A percentile compares a stretch with the other conserved stretches of the same genome.
Conservation (phyloP, 169 alveolate genomes). For the Eimeria praecox region DNA sequence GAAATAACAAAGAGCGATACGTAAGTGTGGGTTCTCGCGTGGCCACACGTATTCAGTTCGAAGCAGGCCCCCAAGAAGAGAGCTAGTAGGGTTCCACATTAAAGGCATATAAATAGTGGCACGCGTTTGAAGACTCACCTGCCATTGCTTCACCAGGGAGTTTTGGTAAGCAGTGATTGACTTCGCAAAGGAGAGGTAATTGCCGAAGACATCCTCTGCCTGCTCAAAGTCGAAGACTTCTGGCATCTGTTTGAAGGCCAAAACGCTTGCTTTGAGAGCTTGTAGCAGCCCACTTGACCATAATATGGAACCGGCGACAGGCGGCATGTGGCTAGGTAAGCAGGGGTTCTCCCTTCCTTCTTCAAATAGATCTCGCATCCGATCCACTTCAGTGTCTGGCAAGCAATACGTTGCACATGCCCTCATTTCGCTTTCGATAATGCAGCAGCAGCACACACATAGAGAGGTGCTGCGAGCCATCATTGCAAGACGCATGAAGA, state of each 20-base stretch:
- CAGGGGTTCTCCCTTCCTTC: conserved; percentile 88
- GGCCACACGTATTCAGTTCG: neutral
- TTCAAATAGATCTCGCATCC: conserved; percentile 79
- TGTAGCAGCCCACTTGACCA: conserved; percentile 95
- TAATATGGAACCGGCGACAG: conserved; percentile 93
- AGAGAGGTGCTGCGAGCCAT: neutral
- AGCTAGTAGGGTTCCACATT: neutral
- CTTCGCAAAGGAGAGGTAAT: conserved; percentile 76
- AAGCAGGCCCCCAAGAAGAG: neutral
- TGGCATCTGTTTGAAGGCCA: conserved; percentile 92
- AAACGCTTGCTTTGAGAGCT: conserved; percentile 94
- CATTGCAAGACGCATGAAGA: neutral
- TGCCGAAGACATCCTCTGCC: conserved; percentile 86
- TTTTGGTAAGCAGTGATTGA: conserved; percentile 72
- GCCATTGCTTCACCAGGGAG: conserved; percentile 75
- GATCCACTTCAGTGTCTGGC: conserved; percentile 74
- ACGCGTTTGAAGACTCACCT: conserved; percentile 25
- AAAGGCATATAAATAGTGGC: neutral
- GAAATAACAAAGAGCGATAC: neutral
- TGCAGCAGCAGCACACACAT: neutral
- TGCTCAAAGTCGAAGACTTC: conserved; percentile 88
- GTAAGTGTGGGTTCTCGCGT: neutral
- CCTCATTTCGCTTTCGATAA: neutral
- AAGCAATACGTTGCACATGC: neutral
- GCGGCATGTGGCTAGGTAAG: conserved; percentile 90